Base-by-base conservation (phyloP, 192 early-diverging fungal species). In the Radiomyces spectabilis region DNA sequence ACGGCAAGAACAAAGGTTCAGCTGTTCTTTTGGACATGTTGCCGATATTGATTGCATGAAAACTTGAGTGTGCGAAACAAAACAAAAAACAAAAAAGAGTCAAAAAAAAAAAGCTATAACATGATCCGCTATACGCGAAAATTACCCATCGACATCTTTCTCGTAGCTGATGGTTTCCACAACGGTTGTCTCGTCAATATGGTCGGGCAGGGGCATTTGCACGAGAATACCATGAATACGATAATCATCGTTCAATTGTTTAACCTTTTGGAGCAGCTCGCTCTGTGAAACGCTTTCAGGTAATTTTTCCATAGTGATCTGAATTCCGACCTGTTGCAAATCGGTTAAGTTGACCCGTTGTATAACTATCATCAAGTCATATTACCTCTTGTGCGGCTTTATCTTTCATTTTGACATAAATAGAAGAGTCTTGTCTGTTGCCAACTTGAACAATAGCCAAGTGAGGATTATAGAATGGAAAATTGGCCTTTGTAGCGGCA, bases 71-170 rank as follows among this genome's bases (percentile, higher is more conserved):
- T 18, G 5, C 9, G 10, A 13, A 30, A 8, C 10, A 52, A 6
- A 49, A 13, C 21, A 19, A 21, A 13, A 5, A 48, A 5, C 30
- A 12, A 9, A 7, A 38, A 9, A 13, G 41, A 2, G 37, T 66
- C n/a, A n/a, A n/a, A n/a, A n/a, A n/a, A n/a, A n/a, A n/a, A n/a
- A n/a, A n/a, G n/a, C n/a, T n/a, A n/a, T n/a, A n/a, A n/a, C n/a
- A n/a, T n/a, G n/a, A n/a, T n/a, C n/a, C n/a, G n/a, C n/a, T n/a
- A n/a, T n/a, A n/a, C n/a, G n/a, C n/a, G n/a, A n/a, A n/a, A n/a
- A n/a, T 60, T 76, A 86, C 73, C 95, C 95, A 70, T 98, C 95
- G 13, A 98, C 93, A 69, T 98, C 95, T 69, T 96, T 98, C 51
- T 80, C 68, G 5, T 77, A 75, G 49, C 82, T 72, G 61, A 98